Conservation (phyloP, 1,284 basidiomycete genomes). For the Bondarzewia mesenterica region DNA sequence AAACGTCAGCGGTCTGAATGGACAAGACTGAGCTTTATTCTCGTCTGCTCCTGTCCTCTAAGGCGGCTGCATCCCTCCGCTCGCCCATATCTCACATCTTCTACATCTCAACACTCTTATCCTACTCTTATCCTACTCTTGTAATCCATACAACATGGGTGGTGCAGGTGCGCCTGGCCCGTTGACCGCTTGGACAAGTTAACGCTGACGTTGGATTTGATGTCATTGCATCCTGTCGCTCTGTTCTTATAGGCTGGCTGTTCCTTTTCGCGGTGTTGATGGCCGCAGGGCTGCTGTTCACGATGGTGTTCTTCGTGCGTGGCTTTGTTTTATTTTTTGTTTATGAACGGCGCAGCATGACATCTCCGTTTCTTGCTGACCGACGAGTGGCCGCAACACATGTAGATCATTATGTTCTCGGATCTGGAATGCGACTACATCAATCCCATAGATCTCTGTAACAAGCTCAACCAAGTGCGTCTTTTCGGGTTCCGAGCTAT, state of each 20-base stretch:
- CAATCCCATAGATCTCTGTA: conserved; percentile 99
- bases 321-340: not conserved
- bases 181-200: not conserved
- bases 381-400: not conserved
- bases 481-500: not conserved
- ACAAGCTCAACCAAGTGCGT: conserved; percentile 94
- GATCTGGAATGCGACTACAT: conserved; percentile 99
- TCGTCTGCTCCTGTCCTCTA: not conserved
- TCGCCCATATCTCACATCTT: not conserved
- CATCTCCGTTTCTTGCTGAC: too few relatives aligned
- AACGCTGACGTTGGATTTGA: not conserved
- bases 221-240: too few relatives aligned
- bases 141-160: conserved; percentile 18
- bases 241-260: conserved; percentile 89
- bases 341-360: not conserved
- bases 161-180: conserved; percentile 20
- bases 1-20: not conserved
- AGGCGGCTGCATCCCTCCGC: not conserved
- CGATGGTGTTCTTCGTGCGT: conserved; percentile 97
- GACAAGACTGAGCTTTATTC: not conserved
- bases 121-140: not conserved
- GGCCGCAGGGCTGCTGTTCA: conserved; percentile 90
- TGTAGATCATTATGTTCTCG: conserved; percentile 99
- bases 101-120: not conserved
- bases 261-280: conserved; percentile 91